Percentiles rank a stretch among this genome's conserved stretches.
phyloP scores from a whole-genome alignment of 805 yeast species.

The Zygotorulaspora sp. region DNA sequence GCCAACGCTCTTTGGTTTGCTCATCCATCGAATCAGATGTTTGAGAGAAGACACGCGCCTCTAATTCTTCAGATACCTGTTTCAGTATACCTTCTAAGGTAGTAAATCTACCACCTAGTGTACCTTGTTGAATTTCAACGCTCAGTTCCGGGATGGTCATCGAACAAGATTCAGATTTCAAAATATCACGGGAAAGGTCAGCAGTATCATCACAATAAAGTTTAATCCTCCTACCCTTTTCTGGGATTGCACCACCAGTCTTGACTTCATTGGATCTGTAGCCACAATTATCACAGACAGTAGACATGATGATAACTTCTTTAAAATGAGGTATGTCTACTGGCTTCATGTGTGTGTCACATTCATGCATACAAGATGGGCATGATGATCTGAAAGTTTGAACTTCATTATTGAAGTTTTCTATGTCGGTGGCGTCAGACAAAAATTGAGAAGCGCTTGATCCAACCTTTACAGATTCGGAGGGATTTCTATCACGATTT shows the following conservation, averaged over 20 bases:
- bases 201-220: conserved; percentile 73
- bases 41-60: conserved; percentile 74
- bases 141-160: conserved; percentile 79
- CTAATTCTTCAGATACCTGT: conserved; percentile 87
- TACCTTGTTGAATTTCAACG: conserved; percentile 90
- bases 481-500: conserved; percentile 36
- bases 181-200: conserved; percentile 88
- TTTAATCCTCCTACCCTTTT: conserved; percentile 68
- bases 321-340: conserved; percentile 97
- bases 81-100: conserved; percentile 89
- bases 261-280: conserved; percentile 96
- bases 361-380: conserved; percentile 71
- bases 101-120: conserved; percentile 96
- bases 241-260: conserved; percentile 96
- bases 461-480: conserved; percentile 20
- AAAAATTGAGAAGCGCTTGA: conserved; percentile 43
- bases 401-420: conserved; percentile 82
- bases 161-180: conserved; percentile 92
- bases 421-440: conserved; percentile 73
- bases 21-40: conserved; percentile 90
- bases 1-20: conserved; percentile 78
- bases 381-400: conserved; percentile 91
- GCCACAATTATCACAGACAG: conserved; percentile 88
- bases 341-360: conserved; percentile 94
- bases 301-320: conserved; percentile 94